These are phyloP conservation scores for Gardenia jasminoides DNA, from an alignment of 257 asterid genomes.

Conservation along the genomic window DNA sequence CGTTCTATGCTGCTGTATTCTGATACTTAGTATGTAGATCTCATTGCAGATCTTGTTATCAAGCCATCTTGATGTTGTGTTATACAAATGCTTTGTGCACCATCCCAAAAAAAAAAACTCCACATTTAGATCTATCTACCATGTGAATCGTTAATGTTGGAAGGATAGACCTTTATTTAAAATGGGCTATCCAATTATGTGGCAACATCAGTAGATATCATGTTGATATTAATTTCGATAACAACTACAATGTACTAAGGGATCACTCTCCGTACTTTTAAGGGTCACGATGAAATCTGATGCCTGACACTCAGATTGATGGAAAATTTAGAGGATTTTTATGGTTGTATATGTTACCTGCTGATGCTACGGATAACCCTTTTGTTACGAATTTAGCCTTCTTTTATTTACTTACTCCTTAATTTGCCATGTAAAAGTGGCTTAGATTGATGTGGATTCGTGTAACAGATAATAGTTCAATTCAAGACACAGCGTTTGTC, in stretches of 20 bases:
- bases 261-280: not conserved
- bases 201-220: too few relatives aligned
- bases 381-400: not conserved
- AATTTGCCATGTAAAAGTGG: not conserved
- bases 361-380: not conserved
- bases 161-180: not conserved
- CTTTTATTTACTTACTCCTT: too few relatives aligned
- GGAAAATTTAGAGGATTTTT: not conserved
- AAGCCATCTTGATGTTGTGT: not conserved
- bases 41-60: not conserved
- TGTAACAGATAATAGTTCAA: too few relatives aligned
- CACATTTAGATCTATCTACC: not conserved
- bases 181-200: not conserved
- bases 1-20: not conserved
- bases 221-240: not conserved
- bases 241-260: not conserved
- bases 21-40: not conserved
- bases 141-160: not conserved
- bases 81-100: not conserved
- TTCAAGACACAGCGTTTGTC: not conserved
- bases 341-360: too few relatives aligned
- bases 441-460: not conserved
- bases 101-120: too few relatives aligned
- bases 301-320: not conserved
- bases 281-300: not conserved